Percentiles rank a stretch among this genome's conserved stretches.
phyloP scores from a whole-genome alignment of 352 stramenopile genomes.

The Phytophthora quininea region DNA sequence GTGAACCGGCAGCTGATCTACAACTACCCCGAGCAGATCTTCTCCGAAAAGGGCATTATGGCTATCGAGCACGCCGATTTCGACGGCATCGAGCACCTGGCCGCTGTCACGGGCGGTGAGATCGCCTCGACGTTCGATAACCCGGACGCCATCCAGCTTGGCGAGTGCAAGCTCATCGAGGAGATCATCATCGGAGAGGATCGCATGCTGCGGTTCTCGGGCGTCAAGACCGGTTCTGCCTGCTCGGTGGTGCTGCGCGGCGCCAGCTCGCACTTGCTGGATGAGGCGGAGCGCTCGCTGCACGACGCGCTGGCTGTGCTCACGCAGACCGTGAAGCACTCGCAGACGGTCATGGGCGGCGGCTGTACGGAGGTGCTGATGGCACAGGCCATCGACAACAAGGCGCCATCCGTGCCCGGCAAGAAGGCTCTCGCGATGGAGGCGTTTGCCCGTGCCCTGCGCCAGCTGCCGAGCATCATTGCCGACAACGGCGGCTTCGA shows the following conservation, averaged over 20 bases:
- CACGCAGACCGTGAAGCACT: slow-evolving; percentile 96
- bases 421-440: slow-evolving; percentile 98
- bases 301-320: slow-evolving; percentile 99
- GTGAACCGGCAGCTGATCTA: slow-evolving; percentile 99
- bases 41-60: slow-evolving; percentile 98
- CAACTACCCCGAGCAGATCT: slow-evolving; percentile 99
- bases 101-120: slow-evolving; percentile 95
- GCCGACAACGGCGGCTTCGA: slow-evolving; percentile 99
- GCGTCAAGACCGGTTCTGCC: slow-evolving; percentile 95
- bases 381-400: slow-evolving; percentile 92
- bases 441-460: slow-evolving; percentile 95
- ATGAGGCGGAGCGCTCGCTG: slow-evolving; percentile 99
- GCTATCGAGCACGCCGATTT: slow-evolving; percentile 99
- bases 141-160: slow-evolving; percentile 95
- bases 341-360: slow-evolving; percentile 96
- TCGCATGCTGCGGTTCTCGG: slow-evolving; percentile 96
- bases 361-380: slow-evolving; percentile 98
- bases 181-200: slow-evolving; percentile 99
- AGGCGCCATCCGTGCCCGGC: slow-evolving; percentile 92
- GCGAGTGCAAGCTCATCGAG: slow-evolving; percentile 98
- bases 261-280: slow-evolving; percentile 95
- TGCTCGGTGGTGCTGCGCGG: slow-evolving; percentile 96
- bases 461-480: slow-evolving; percentile 98
- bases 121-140: slow-evolving; percentile 98
- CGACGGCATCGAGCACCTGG: slow-evolving; percentile 98